Evolutionary conservation across 1,284 basidiomycete genomes (phyloP).

Genomic region (Mycena citricolor): DNA sequence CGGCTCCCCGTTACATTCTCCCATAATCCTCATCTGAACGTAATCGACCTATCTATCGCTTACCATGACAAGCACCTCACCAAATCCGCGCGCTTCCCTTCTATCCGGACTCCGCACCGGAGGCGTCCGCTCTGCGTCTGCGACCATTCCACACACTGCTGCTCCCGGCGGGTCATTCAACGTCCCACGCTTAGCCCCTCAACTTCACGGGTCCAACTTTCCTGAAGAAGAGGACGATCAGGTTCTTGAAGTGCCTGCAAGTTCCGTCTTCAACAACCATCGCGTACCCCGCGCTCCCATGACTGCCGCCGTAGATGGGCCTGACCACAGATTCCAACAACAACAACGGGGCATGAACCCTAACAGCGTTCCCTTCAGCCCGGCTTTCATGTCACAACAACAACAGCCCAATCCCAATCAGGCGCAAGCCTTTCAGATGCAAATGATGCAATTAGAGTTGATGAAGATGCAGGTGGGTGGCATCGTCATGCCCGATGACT

Average conservation of each 20-base stretch:
- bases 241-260: conserved; percentile 41
- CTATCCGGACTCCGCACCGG: conserved; percentile 83
- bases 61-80: conserved; percentile 44
- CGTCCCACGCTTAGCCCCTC: conserved; percentile 49
- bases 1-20: conserved; percentile 18
- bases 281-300: conserved; percentile 48
- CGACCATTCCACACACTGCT: conserved; percentile 66
- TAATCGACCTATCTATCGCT: conserved; percentile 41
- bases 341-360: conserved; percentile 52
- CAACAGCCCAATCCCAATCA: conserved; percentile 42
- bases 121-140: conserved; percentile 69
- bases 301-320: conserved; percentile 69
- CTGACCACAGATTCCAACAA: conserved; percentile 36
- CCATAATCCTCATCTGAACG: conserved; percentile 22
- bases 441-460: conserved; percentile 80
- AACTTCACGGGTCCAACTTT: conserved; percentile 41
- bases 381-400: conserved; percentile 40
- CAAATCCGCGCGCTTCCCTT: conserved; percentile 72
- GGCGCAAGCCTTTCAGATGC: conserved; percentile 54
- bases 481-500: conserved; percentile 13
- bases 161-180: conserved; percentile 64
- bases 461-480: conserved; percentile 68
- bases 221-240: conserved; percentile 63
- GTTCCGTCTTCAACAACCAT: conserved; percentile 35
- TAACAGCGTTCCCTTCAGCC: conserved; percentile 57